phyloP scores from a whole-genome alignment of 1,139 yeast species.

The Yueomyces sp. region DNA sequence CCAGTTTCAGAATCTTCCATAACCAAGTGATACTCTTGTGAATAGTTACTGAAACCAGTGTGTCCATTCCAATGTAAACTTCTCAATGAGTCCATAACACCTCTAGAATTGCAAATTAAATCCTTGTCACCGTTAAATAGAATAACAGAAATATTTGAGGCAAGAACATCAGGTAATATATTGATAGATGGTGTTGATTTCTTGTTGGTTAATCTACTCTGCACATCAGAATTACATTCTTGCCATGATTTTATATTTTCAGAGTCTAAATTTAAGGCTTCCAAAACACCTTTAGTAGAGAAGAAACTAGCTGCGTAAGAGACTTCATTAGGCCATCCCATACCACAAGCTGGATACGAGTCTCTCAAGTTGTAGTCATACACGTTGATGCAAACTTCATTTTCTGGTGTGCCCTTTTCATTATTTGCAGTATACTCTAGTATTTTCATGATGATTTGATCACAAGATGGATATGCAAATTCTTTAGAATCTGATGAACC shows the following conservation, averaged over 20 bases:
- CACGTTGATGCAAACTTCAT: constrained; percentile 58
- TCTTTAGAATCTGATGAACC: constrained; percentile 22
- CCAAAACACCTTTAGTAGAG: constrained; percentile 39
- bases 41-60: constrained; percentile 39
- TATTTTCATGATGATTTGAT: constrained; percentile 31
- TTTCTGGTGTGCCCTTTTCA: constrained; percentile 15
- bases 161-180: constrained; percentile 52
- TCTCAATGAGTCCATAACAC: constrained; percentile 55
- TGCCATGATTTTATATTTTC: constrained; percentile 36
- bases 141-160: constrained; percentile 44
- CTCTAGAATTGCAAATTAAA: constrained; percentile 73
- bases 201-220: constrained; percentile 37
- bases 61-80: constrained; percentile 58
- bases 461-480: constrained; percentile 37
- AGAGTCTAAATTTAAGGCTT: constrained; percentile 41
- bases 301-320: constrained; percentile 48
- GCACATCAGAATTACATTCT: constrained; percentile 63
- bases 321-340: constrained; percentile 86
- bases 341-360: constrained; percentile 75
- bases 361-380: constrained; percentile 69
- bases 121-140: constrained; percentile 85
- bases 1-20: constrained; percentile 40
- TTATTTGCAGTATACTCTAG: constrained; percentile 28
- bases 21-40: constrained; percentile 35
- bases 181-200: constrained; percentile 49